These are phyloP conservation scores for Nissolia schottii DNA, from an alignment of 306 rosid species.

Conservation along the genomic window DNA sequence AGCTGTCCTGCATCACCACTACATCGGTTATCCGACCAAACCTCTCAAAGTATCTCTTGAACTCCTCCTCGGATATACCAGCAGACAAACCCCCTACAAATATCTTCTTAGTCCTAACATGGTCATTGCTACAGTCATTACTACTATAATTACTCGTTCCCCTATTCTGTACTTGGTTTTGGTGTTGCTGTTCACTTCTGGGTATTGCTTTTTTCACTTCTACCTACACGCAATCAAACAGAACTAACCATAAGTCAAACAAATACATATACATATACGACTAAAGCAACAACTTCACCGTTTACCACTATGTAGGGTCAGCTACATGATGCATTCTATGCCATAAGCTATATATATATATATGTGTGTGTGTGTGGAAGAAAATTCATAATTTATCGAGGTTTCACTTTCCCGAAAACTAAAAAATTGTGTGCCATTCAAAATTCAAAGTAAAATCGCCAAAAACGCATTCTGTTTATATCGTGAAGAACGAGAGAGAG, in stretches of 20 bases:
- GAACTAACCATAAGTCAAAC: constrained; percentile 10
- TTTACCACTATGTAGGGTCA: too few relatives aligned
- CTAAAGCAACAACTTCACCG: neutral
- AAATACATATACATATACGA: neutral
- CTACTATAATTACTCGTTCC: constrained; percentile 34
- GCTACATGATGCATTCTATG: too few relatives aligned
- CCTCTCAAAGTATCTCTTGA: constrained; percentile 64
- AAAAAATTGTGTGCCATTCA: neutral
- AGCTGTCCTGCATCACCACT: constrained; percentile 79
- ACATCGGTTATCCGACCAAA: constrained; percentile 75
- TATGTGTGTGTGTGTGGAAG: too few relatives aligned
- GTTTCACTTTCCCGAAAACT: neutral
- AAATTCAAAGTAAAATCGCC: neutral
- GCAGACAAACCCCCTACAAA: constrained; percentile 84
- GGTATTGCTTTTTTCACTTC: constrained; percentile 67
- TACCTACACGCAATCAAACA: constrained; percentile 39
- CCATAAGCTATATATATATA: too few relatives aligned
- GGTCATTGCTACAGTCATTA: constrained; percentile 32
- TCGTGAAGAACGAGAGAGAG: neutral
- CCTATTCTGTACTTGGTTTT: constrained; percentile 39
- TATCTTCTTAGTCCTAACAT: constrained; percentile 60
- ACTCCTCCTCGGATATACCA: constrained; percentile 55
- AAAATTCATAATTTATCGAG: neutral
- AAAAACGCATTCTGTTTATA: neutral
- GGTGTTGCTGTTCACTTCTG: constrained; percentile 47